A percentile compares a stretch with the other conserved stretches of the same genome.
These are phyloP conservation scores for Arthrinium phaeospermum DNA, from an alignment of 2,329 filamentous ascomycete species.

Conservation along the genomic window DNA sequence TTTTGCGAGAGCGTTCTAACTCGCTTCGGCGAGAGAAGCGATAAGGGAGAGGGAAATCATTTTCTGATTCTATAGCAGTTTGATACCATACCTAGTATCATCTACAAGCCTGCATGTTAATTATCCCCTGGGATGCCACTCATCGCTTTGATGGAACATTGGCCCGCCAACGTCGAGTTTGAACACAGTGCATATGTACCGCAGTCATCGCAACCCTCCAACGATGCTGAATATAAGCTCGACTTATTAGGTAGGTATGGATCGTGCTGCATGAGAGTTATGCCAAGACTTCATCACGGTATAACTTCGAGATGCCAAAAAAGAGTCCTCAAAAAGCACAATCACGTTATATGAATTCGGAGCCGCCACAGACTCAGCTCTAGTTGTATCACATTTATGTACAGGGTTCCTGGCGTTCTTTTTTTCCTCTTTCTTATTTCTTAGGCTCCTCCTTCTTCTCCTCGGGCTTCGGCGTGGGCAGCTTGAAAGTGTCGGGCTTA, in stretches of 20 bases:
- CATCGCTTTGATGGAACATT: not conserved
- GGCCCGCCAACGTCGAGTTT: not conserved
- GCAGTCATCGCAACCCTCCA: not conserved
- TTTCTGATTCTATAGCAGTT: not conserved
- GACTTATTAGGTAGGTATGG: not conserved
- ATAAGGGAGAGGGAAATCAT: not conserved
- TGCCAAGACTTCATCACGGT: not conserved
- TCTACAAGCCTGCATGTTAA: not conserved
- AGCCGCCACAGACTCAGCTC: conserved; percentile 8
- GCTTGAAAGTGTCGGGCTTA: conserved; percentile 87
- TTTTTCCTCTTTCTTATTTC: conserved; percentile 67
- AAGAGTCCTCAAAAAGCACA: not conserved
- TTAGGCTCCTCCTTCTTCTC: conserved; percentile 89
- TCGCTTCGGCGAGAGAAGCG: not conserved
- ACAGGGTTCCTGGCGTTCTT: conserved; percentile 33
- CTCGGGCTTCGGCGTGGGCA: conserved; percentile 95
- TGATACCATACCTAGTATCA: not conserved
- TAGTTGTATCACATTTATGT: conserved; percentile 39
- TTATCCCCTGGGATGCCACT: not conserved
- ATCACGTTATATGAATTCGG: not conserved
- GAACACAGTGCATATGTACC: not conserved
- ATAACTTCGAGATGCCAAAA: not conserved
- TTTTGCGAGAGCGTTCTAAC: not conserved
- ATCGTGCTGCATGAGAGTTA: not conserved
- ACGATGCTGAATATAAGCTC: not conserved